These are phyloP conservation scores for Wickerhamiella azyma DNA, from an alignment of 805 yeast genomes.

Conservation along the genomic window DNA sequence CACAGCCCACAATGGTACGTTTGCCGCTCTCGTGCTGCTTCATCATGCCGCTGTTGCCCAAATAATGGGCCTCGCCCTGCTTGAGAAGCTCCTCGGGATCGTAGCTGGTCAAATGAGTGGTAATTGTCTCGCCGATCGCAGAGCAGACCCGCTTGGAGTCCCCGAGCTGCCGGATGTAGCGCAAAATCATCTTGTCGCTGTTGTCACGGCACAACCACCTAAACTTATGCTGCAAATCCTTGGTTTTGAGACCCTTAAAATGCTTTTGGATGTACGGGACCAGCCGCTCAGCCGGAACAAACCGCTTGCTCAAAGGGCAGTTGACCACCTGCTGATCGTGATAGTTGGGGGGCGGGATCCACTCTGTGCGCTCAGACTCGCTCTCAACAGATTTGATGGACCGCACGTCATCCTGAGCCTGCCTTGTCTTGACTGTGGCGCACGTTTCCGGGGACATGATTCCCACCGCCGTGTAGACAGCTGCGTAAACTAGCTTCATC, in stretches of 20 bases:
- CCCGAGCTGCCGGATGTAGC: slow-evolving; percentile 1
- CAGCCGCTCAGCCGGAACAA: slow-evolving; percentile 1
- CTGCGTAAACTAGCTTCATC: slow-evolving; percentile 6
- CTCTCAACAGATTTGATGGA: not conserved
- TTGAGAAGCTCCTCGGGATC: slow-evolving; percentile 1
- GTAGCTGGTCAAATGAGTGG: not conserved
- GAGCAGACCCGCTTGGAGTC: not conserved
- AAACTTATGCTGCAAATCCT: not conserved
- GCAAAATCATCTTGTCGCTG: slow-evolving; percentile 1
- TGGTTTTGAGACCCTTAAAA: not conserved
- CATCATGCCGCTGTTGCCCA: not conserved
- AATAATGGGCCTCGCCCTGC: slow-evolving; percentile 6
- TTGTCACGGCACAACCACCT: not conserved
- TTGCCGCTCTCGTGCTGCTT: slow-evolving; percentile 6
- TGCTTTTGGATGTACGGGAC: not conserved
- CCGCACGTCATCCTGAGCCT: not conserved
- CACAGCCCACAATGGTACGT: slow-evolving; percentile 5
- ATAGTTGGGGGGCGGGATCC: not conserved
- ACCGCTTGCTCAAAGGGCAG: not conserved
- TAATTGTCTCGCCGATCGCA: not conserved
- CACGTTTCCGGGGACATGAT: not conserved
- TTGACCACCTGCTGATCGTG: not conserved
- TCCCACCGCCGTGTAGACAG: slow-evolving; percentile 2
- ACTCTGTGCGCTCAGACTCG: not conserved
- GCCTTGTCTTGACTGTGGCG: not conserved